These are phyloP conservation scores for Hypoxylon sp. DNA, from an alignment of 2,329 filamentous ascomycete species.

Conservation along the genomic window DNA sequence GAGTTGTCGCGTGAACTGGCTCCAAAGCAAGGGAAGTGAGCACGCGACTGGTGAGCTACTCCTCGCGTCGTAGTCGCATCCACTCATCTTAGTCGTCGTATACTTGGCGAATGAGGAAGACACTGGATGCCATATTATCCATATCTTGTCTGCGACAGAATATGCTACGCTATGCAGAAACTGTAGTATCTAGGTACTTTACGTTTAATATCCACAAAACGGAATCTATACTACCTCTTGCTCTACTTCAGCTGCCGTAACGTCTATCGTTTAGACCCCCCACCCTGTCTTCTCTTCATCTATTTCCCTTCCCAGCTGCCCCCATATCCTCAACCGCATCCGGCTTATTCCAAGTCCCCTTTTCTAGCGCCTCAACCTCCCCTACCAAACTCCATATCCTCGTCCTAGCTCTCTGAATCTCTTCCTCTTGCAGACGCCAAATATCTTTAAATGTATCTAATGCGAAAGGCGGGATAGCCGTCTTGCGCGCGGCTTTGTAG, in stretches of 20 bases:
- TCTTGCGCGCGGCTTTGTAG: slow-evolving; percentile 72
- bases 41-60: neutral
- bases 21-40: neutral
- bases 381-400: slow-evolving; percentile 70
- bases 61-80: neutral
- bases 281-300: neutral
- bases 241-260: too few relatives aligned
- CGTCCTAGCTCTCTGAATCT: slow-evolving; percentile 65
- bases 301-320: slow-evolving; percentile 49
- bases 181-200: neutral
- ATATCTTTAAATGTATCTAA: slow-evolving; percentile 70
- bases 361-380: slow-evolving; percentile 75
- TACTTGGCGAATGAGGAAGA: neutral
- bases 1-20: neutral
- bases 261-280: too few relatives aligned
- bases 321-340: slow-evolving; percentile 81
- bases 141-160: neutral
- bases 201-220: neutral
- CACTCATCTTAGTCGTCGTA: neutral
- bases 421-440: slow-evolving; percentile 73
- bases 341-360: slow-evolving; percentile 78
- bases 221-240: neutral
- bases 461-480: slow-evolving; percentile 72
- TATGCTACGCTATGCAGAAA: neutral
- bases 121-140: neutral